Base-by-base conservation (phyloP, 768 basidiomycete species). In the Phanerodontia chrysosporium region DNA sequence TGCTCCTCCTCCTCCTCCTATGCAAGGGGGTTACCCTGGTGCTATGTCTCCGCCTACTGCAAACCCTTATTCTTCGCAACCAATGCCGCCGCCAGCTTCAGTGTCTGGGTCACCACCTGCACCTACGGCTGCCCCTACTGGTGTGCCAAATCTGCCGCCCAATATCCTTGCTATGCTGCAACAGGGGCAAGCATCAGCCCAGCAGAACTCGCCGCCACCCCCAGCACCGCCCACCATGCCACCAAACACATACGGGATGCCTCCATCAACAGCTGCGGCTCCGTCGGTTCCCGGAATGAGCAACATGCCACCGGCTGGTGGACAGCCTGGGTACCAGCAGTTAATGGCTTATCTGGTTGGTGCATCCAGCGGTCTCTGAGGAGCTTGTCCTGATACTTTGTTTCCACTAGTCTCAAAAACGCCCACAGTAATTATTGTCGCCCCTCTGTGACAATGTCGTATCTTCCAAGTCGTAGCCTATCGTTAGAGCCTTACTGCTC, bases 91-190 rank as follows among this genome's bases (percentile, higher is more conserved):
- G 12, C 67, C 73, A 28, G 74, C 71, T 48, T 69, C 69, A 46
- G 62, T 62, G 36, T 82, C 67, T 65, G 72, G 62, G 12, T 72
- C 73, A 24, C 36, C 57, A 24, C 53, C 58, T 4, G 28, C 18
- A 22, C 10, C 30, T 18, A 18, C 51, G 22, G 51, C 12, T n/a
- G 65, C 68, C 14, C 67, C 74, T 18, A 18, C 39, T 24, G 66
- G 75, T 58, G 62, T 75, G 22, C 62, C 71, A 13, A 73, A 73
- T 16, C 69, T 90, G 21, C 86, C 90, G 2, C 86, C 88, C 0
- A 87, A 87, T 62, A 78, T 92, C 18, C 73, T 90, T 53, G 86
- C 89, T 0, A 64, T 90, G 45, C 69, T 91, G 46, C 87, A 88
- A 61, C 81, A 83, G 27, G 60, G 72, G 66, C 64, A 68, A 46